Evolutionary conservation across 1,284 basidiomycete genomes (phyloP), one percentile per base, ranked within the genome.

Genomic region (Somion occarium): DNA sequence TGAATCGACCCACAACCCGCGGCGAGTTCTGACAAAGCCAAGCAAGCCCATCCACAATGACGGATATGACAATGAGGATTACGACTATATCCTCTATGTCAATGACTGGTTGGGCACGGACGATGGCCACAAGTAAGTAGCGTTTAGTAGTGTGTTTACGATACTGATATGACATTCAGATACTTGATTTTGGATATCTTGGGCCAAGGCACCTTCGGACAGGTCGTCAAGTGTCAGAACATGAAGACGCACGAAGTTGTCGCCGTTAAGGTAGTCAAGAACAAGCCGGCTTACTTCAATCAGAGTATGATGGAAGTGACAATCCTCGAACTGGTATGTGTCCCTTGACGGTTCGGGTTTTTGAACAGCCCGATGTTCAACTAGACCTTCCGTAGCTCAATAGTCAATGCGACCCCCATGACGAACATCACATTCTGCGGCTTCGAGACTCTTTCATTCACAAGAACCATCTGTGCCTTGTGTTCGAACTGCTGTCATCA

Each of bases 291-390:
- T 0, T 99, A 99, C 73, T 95, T 98, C 70, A 97, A 98, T 66
- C 96, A 99, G 74, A 93, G 90, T 71, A 98, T 98, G 91, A 99
- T 99, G 96, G 97, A 99, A 70, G 97, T 99, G 22, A 98, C 95
- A 0, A 98, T 99, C 57, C 76, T 99, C 46, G 93, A 98, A 65
- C 75, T 98, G 71, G 93, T 94, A 53, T 58, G 89, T 78, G 26
- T 44, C 25, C 38, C 26, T 30, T 52, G 23, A 42, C 15, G 13
- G 48, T 15, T 38, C n/a, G 41, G 30, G 19, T 34, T 7, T 15
- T 15, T 34, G 30, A 34, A 30, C 4, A 15, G 26, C 24, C 43
- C 20, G 43, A n/a, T 4, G 15, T 30, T 34, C 20, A 15, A 15
- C 26, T 44, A n/a, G 13, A 2, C 12, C 2, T 19, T 52, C 22